Base-by-base conservation (phyloP, 768 basidiomycete species). In the Chlorophyllum brunneum region DNA sequence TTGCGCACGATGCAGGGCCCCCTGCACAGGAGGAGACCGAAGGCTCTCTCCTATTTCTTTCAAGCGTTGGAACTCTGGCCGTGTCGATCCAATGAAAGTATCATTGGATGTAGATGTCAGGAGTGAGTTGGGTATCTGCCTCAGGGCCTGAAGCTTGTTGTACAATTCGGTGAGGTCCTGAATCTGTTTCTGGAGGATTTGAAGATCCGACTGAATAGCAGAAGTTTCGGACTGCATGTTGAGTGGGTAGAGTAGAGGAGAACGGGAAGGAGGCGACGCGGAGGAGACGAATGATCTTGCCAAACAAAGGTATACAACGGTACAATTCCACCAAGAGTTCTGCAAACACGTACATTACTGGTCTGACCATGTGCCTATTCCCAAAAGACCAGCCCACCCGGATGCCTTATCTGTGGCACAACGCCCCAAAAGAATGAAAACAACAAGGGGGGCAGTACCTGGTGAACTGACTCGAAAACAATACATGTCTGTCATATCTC, bases 1-100 rank as follows among this genome's bases (percentile, higher is more conserved):
- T 40, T 67, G 68, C 18, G 85, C 86, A 4, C 70, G 68, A 31
- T 63, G 65, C 48, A 89, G 66, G 2, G 85, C 86, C 0, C 77
- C 70, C 63, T 89, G 87, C 5, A 82, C 72, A 5, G 69, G 67
- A 41, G 78, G 77, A 4, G 79, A 78, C 22, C 72, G 65, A 3
- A 84, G 56, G 23, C 66, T 60, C 4, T 79, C 78, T n/a, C 67
- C 65, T 44, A 86, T 70, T 7, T 71, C 72, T 42, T 68, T 74
- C 27, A 84, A 50, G 31, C 75, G 69, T 52, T 73, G 66, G 47
- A 83, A 79, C 42, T 81, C 72, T 5, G 69, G 61, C 37, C 51
- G 69, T 42, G 54, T 56, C 48, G 68, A 61, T 53, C 63, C 18
- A 16, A 61, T 46, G 47, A 63, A 58, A n/a, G n/a, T n/a, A n/a